Evolutionary conservation across 805 yeast species (phyloP), one percentile per base, ranked within the genome.

Genomic region (Saccharomyces mikatae): DNA sequence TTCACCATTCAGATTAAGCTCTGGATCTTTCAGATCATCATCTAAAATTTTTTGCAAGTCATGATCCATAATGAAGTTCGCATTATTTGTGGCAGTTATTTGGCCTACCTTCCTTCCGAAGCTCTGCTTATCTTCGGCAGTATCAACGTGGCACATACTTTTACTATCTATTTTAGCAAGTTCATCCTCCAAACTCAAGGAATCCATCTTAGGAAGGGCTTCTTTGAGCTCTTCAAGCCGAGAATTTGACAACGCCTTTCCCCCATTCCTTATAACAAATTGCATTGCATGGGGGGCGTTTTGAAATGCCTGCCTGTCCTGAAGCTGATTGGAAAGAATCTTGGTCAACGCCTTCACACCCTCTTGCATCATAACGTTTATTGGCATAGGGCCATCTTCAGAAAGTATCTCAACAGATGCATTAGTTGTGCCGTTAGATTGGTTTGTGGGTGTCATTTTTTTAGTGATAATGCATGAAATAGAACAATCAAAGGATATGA

Each of bases 291-390:
- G 58, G 24, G 60, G 56, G n/a, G 54, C 49, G 17, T 52, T 50
- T 49, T 59, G 55, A 57, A 57, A 54, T 32, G 52, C 50, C 52
- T 61, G 41, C 51, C 65, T 52, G 46, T 66, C 70, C 53, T 65
- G 68, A 26, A 65, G 47, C 49, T 65, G 70, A 22, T 60, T 60
- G 4, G 70, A 59, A 41, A 68, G 53, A 21, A 67, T 62, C 51
- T 65, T 66, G 1, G 68, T 63, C 21, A 68, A 46, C 1, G 71
- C 71, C 47, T 67, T 67, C 14, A 68, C 68, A 49, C 72, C 71
- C 54, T 68, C 69, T 59, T 65, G 70, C 69, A 67, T 66, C 71
- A 68, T 66, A 17, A 65, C 58, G 52, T 65, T 64, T 30, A 68
- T 60, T 27, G 70, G 67, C 24, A 66, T 58, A 2, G 69, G 65